Base-by-base conservation (phyloP, 192 early-diverging fungal genomes). In the Thamnidium elegans region DNA sequence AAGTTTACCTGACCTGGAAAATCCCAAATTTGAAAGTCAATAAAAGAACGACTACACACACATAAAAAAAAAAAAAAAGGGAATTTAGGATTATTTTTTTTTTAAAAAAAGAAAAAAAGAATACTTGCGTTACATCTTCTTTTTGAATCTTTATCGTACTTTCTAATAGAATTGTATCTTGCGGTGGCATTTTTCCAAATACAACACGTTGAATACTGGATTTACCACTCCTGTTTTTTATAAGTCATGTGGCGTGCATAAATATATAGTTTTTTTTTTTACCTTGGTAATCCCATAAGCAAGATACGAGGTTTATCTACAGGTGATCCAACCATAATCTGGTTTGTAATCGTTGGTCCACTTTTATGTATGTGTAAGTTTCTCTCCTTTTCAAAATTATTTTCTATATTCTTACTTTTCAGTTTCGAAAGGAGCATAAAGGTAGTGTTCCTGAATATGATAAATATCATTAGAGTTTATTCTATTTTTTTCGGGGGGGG, bases 11-110 rank as follows among this genome's bases (percentile, higher is more conserved):
- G 85, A 6, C 92, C 96, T 5, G 95, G 96, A 65, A 90, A 94
- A 67, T 99, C 95, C 89, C 91, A 95, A 6, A 97, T 82, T 53
- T 88, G 77, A 69, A 95, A 91, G 65, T 93, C 88, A 52, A 93
- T 88, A 64, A 92, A 93, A 36, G 91, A 89, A 4, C 87, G 75
- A 45, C 54, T 58, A 50, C 55, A 30, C 20, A 62, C 20, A 46
- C 23, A 14, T 3, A 46, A 23, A 39, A 17, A 15, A 17, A 26
- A 13, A 0, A 20, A 15, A 36, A 19, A 6, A 30, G 6, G 1
- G 3, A 10, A 7, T 48, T 48, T 39, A 39, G 5, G 36, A 9
- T 39, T 9, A 3, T 39, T 39, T 39, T 3, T 39, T 39, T 39
- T 39, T 3, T 39, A 3, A 39, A 39, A 39, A 9, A 39, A 26